Percentiles rank a stretch among this genome's conserved stretches.
phyloP scores from a whole-genome alignment of 1,284 basidiomycete species.

The Malassezia dermatis region DNA sequence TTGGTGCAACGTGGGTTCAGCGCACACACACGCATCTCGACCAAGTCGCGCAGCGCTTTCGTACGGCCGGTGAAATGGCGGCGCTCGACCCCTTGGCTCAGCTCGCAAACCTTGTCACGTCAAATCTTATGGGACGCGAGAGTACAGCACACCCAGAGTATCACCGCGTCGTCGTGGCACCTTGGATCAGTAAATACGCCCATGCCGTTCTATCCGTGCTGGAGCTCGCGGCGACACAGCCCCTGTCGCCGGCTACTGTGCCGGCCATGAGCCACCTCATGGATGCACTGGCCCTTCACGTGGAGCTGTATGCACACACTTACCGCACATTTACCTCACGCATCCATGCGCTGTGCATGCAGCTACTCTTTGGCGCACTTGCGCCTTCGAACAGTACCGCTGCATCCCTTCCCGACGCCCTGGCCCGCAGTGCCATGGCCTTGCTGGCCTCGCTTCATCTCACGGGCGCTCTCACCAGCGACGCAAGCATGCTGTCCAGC shows the following conservation, averaged over 20 bases:
- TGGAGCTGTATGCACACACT: constrained; percentile 21
- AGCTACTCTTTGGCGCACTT: constrained; percentile 19
- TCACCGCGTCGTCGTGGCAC: constrained; percentile 26
- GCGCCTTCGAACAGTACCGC: background rate
- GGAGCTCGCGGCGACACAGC: constrained; percentile 4
- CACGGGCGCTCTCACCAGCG: constrained; percentile 23
- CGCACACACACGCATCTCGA: constrained; percentile 5
- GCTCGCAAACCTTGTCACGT: constrained; percentile 18
- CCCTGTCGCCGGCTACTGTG: background rate
- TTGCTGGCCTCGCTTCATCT: constrained; percentile 26
- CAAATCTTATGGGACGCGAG: constrained; percentile 14
- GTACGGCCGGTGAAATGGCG: constrained; percentile 1
- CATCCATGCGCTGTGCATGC: constrained; percentile 20
- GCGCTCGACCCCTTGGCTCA: background rate
- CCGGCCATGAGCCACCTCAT: constrained; percentile 9
- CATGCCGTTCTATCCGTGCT: background rate
- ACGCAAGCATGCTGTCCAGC: background rate
- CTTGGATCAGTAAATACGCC: constrained; percentile 20
- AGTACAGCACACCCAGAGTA: constrained; percentile 24
- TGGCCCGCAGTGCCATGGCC: constrained; percentile 17
- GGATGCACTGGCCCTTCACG: constrained; percentile 14
- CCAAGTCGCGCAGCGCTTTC: background rate
- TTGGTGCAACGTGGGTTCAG: constrained; percentile 23
- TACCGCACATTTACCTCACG: constrained; percentile 23
- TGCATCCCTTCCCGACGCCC: constrained; percentile 4